phyloP scores from a whole-genome alignment of 2,329 filamentous ascomycete genomes.

The Colletotrichum lentis region DNA sequence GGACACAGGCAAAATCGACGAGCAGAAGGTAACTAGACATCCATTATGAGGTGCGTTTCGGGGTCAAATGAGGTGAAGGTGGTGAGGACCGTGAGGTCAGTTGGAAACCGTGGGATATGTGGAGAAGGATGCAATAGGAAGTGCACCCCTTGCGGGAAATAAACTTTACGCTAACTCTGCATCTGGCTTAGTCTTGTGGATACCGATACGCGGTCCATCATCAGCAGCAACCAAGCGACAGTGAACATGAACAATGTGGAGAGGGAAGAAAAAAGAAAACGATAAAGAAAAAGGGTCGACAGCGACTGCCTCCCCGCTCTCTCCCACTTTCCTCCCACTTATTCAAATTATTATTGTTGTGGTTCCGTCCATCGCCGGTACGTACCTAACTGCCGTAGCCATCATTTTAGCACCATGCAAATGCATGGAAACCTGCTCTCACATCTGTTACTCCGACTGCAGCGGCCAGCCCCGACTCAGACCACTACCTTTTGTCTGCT shows the following conservation, averaged over 20 bases:
- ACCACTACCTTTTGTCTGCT: neutral
- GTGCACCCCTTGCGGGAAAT: slow-evolving; percentile 21
- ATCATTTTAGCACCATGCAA: slow-evolving; percentile 16
- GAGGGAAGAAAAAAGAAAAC: neutral
- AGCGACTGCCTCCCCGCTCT: neutral
- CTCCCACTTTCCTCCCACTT: slow-evolving; percentile 1
- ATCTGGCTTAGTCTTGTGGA: slow-evolving; percentile 2
- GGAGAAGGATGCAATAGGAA: slow-evolving; percentile 7
- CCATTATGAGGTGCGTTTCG: neutral
- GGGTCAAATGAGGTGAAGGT: slow-evolving; percentile 11
- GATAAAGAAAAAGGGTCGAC: neutral
- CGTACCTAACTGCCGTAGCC: slow-evolving; percentile 28
- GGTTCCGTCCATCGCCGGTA: neutral
- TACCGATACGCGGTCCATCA: slow-evolving; percentile 34
- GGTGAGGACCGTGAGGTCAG: slow-evolving; percentile 8
- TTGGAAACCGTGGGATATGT: slow-evolving; percentile 19
- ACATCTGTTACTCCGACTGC: slow-evolving; percentile 23
- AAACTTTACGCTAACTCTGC: slow-evolving; percentile 27
- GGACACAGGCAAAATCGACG: neutral
- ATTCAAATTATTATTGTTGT: neutral
- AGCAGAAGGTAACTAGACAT: slow-evolving; percentile 5
- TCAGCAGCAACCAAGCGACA: neutral
- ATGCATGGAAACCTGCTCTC: slow-evolving; percentile 32
- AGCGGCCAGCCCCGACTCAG: slow-evolving; percentile 25
- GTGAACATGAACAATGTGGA: neutral